Conservation (phyloP, 2,329 filamentous ascomycete genomes). For the Calonectria pteridis region DNA sequence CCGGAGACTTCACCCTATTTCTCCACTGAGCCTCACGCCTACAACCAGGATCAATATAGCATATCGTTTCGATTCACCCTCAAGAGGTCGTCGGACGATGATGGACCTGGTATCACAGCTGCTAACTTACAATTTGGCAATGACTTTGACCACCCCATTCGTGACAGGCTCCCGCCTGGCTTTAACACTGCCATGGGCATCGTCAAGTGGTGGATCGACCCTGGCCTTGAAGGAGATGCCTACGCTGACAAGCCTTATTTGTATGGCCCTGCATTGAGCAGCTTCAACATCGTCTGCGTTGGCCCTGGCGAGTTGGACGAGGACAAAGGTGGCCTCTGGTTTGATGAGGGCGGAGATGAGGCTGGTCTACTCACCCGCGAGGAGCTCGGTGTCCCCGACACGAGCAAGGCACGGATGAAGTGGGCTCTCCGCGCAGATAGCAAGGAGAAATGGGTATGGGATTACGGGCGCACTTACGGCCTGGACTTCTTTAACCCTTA, state of each 20-base stretch:
- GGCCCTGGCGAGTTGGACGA: conserved; percentile 66
- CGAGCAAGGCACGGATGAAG: conserved; percentile 67
- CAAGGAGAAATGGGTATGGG: conserved; percentile 67
- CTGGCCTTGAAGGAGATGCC: conserved; percentile 88
- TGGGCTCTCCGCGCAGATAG: conserved; percentile 65
- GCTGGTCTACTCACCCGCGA: conserved; percentile 62
- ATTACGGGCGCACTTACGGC: conserved; percentile 64
- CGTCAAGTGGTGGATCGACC: conserved; percentile 92
- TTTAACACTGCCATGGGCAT: conserved; percentile 88
- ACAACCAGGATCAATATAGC: conserved; percentile 82
- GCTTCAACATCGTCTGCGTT: conserved; percentile 81
- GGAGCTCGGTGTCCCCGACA: conserved; percentile 63
- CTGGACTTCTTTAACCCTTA: conserved; percentile 91
- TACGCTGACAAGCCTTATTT: conserved; percentile 89
- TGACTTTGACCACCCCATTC: conserved; percentile 92
- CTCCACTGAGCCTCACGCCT: conserved; percentile 73
- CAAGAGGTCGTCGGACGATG: conserved; percentile 57
- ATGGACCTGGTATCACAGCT: conserved; percentile 68
- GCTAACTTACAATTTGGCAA: conserved; percentile 91
- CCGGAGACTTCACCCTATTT: conserved; percentile 84
- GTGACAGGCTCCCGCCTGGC: conserved; percentile 86
- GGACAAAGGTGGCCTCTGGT: conserved; percentile 64
- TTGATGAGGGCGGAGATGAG: conserved; percentile 76
- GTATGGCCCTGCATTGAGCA: conserved; percentile 84
- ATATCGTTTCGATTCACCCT: conserved; percentile 84